Conservation (phyloP, 371 early-diverging fungal species). For the Fennellomyces sp. region DNA sequence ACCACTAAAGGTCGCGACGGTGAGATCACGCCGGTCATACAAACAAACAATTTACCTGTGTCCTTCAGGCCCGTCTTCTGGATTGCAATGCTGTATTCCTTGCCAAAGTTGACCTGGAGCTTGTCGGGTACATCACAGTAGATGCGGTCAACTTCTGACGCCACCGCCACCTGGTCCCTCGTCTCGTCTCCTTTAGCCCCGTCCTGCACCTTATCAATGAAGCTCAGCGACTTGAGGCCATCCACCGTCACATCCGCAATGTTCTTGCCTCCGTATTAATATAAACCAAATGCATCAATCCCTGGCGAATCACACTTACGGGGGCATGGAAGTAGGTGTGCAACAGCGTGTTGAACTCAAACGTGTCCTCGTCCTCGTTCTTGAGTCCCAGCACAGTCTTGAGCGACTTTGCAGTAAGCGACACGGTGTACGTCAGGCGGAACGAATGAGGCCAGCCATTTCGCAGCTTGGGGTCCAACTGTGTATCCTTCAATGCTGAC, state of each 20-base stretch:
- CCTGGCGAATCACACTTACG: slow-evolving; percentile 49
- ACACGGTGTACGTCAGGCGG: slow-evolving; percentile 78
- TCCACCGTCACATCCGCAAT: slow-evolving; percentile 61
- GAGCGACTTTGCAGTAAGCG: slow-evolving; percentile 69
- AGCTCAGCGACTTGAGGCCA: slow-evolving; percentile 63
- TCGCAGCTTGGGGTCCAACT: slow-evolving; percentile 58
- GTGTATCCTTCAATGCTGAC: slow-evolving; percentile 61
- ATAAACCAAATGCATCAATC: not conserved
- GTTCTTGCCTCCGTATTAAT: slow-evolving; percentile 41
- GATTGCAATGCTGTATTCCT: slow-evolving; percentile 41
- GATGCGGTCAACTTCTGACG: slow-evolving; percentile 79
- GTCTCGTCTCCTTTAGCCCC: slow-evolving; percentile 37
- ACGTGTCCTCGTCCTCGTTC: slow-evolving; percentile 72
- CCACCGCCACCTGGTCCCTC: slow-evolving; percentile 55
- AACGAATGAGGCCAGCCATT: slow-evolving; percentile 77
- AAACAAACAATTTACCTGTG: slow-evolving; percentile 49
- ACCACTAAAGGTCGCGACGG: slow-evolving; percentile 80
- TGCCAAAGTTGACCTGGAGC: slow-evolving; percentile 51
- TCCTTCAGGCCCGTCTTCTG: slow-evolving; percentile 69
- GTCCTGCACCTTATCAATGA: slow-evolving; percentile 74
- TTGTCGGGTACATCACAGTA: slow-evolving; percentile 66
- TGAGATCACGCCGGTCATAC: not conserved
- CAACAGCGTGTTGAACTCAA: slow-evolving; percentile 84
- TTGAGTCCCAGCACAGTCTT: slow-evolving; percentile 67
- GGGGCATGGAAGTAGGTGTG: slow-evolving; percentile 89